phyloP scores from a whole-genome alignment of 1,284 basidiomycete species.

The Naganishia albida region DNA sequence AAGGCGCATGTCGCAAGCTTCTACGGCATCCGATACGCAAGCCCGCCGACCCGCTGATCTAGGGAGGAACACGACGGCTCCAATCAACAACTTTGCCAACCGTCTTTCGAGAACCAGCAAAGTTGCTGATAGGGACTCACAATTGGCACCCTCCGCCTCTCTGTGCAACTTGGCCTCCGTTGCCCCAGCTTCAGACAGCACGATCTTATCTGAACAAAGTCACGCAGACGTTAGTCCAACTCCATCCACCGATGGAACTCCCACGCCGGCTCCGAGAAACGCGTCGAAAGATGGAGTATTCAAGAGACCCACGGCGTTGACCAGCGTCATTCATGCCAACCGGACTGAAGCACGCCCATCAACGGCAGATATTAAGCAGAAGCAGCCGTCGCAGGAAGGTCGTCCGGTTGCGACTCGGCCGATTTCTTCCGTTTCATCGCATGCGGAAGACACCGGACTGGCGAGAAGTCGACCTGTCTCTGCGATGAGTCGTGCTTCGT shows the following conservation, averaged over 20 bases:
- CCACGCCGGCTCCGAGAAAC: slow-evolving; percentile 15
- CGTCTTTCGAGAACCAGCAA: slow-evolving; percentile 4
- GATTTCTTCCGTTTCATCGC: not conserved
- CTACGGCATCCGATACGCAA: not conserved
- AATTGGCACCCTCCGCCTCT: slow-evolving; percentile 3
- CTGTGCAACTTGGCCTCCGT: slow-evolving; percentile 2
- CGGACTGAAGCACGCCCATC: not conserved
- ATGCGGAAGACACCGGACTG: not conserved
- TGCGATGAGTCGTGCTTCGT: slow-evolving; percentile 14
- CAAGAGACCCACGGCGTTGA: slow-evolving; percentile 18
- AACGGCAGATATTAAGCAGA: not conserved
- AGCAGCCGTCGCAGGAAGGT: slow-evolving; percentile 1
- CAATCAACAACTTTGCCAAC: not conserved
- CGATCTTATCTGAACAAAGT: not conserved
- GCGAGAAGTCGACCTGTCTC: slow-evolving; percentile 2
- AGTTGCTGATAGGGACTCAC: slow-evolving; percentile 4
- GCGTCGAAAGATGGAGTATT: slow-evolving; percentile 7
- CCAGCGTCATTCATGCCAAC: slow-evolving; percentile 18
- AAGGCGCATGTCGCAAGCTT: not conserved
- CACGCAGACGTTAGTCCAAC: slow-evolving; percentile 9
- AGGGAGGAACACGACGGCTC: not conserved
- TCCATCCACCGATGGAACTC: slow-evolving; percentile 8
- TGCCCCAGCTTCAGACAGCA: not conserved
- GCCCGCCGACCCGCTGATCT: slow-evolving; percentile 1
- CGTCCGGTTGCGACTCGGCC: not conserved